A percentile compares a stretch with the other conserved stretches of the same genome.
phyloP scores from a whole-genome alignment of 2,329 filamentous ascomycete species.

The Ascochyta lentis region DNA sequence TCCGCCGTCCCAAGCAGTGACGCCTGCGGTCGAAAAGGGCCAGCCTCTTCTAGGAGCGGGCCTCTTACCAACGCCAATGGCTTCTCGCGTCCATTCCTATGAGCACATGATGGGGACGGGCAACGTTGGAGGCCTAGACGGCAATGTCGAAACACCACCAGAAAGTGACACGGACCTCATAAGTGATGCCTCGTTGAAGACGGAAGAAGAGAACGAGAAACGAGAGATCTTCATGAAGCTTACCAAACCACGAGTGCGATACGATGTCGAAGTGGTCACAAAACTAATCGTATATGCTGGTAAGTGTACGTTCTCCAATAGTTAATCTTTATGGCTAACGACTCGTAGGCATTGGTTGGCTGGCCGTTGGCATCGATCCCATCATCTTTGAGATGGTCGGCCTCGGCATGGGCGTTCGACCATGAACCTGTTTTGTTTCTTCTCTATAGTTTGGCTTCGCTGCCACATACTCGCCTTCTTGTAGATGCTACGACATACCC shows the following conservation, averaged over 20 bases:
- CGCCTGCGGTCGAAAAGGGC: conserved; percentile 32
- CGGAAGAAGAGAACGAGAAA: conserved; percentile 48
- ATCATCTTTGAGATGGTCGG: conserved; percentile 72
- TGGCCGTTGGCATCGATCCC: conserved; percentile 78
- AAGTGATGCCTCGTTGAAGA: conserved; percentile 29
- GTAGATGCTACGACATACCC: conserved; percentile 4
- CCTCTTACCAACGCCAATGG: conserved; percentile 56
- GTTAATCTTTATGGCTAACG: not conserved
- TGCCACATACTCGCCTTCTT: not conserved
- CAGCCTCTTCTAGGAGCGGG: conserved; percentile 50
- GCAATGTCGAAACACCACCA: conserved; percentile 29
- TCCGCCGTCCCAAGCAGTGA: conserved; percentile 31
- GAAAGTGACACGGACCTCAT: conserved; percentile 43
- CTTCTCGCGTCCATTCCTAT: conserved; percentile 64
- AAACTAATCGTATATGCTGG: conserved; percentile 95
- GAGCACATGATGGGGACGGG: conserved; percentile 78
- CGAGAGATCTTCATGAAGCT: conserved; percentile 82
- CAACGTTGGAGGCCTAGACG: conserved; percentile 41
- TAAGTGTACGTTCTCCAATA: conserved; percentile 51
- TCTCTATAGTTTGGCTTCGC: not conserved
- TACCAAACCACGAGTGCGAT: conserved; percentile 85
- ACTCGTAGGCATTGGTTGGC: conserved; percentile 75
- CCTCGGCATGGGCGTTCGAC: conserved; percentile 47
- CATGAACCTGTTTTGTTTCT: conserved; percentile 1
- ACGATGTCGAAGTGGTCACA: conserved; percentile 98